Percentiles rank a stretch among this genome's conserved stretches.
These are phyloP conservation scores for Coemansia sp. DNA, from an alignment of 371 early-diverging fungal genomes.

Conservation along the genomic window DNA sequence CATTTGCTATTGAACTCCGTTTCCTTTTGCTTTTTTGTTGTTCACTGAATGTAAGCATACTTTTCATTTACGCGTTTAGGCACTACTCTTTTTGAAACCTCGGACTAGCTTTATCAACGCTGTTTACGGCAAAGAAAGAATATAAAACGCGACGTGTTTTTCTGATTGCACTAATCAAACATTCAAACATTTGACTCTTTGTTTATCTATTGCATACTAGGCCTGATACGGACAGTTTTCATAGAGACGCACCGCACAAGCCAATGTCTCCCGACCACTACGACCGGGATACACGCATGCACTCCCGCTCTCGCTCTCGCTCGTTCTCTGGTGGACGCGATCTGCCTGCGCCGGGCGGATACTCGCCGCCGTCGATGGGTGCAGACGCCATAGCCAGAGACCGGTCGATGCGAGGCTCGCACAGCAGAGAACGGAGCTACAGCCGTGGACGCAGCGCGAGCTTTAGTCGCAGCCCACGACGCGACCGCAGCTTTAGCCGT, in stretches of 20 bases:
- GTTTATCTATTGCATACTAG: background rate
- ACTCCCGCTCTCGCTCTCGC: slow-evolving; percentile 13
- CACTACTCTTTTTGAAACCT: background rate
- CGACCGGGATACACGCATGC: background rate
- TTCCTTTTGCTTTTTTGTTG: background rate
- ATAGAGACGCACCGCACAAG: background rate
- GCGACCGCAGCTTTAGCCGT: slow-evolving; percentile 24
- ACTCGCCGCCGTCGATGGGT: slow-evolving; percentile 15
- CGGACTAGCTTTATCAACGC: no score
- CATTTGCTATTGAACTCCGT: background rate
- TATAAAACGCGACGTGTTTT: no score
- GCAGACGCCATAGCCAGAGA: background rate
- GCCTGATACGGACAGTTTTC: background rate
- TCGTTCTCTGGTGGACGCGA: slow-evolving; percentile 20
- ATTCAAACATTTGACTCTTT: background rate
- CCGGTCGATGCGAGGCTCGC: background rate
- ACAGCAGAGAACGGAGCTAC: slow-evolving; percentile 10
- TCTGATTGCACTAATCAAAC: background rate
- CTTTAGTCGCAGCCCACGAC: slow-evolving; percentile 4
- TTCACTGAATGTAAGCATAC: slow-evolving; percentile 1
- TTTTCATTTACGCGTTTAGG: background rate
- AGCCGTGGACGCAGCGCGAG: slow-evolving; percentile 17
- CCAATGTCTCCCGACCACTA: background rate
- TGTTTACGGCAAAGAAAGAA: no score
- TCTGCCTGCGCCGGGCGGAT: slow-evolving; percentile 9